Conservation (phyloP, 2,329 filamentous ascomycete species). For the Gliomastix tumulicola region DNA sequence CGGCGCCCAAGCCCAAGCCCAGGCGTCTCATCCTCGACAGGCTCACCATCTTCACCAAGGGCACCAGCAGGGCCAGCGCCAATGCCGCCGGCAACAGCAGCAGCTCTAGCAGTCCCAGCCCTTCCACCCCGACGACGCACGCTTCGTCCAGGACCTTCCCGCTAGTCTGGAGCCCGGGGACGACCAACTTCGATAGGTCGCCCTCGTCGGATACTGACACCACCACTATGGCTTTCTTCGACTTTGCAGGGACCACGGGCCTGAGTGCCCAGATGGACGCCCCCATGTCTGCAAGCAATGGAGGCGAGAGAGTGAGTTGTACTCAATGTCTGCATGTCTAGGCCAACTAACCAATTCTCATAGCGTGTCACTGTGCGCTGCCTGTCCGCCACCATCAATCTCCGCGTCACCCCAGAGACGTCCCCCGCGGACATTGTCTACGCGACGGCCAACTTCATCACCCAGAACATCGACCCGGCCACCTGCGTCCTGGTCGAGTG, state of each 20-base stretch:
- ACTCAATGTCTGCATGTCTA: constrained; percentile 1
- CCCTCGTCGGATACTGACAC: constrained; percentile 3
- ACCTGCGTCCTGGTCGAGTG: constrained; percentile 70
- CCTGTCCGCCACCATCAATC: constrained; percentile 57
- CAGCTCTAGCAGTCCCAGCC: constrained; percentile 10
- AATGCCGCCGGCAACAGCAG: background rate
- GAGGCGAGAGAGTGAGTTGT: constrained; percentile 62
- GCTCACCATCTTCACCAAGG: constrained; percentile 36
- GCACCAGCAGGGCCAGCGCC: constrained; percentile 30
- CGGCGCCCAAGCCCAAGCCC: constrained; percentile 21
- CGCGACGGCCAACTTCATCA: constrained; percentile 56
- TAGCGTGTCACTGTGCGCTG: constrained; percentile 68
- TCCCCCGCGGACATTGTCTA: constrained; percentile 67
- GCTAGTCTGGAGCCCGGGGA: constrained; percentile 13
- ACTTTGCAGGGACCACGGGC: constrained; percentile 36
- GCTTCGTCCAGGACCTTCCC: constrained; percentile 9
- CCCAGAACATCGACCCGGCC: constrained; percentile 55
- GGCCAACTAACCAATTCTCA: constrained; percentile 4
- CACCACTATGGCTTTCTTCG: constrained; percentile 35
- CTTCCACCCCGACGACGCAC: constrained; percentile 12
- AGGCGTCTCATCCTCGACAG: constrained; percentile 38
- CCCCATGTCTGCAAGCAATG: constrained; percentile 73
- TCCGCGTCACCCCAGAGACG: constrained; percentile 70
- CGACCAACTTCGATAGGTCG: background rate
- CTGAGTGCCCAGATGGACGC: constrained; percentile 57